Evolutionary conservation across 441 rosid species (phyloP).

Genomic region (Sinapis alba): DNA sequence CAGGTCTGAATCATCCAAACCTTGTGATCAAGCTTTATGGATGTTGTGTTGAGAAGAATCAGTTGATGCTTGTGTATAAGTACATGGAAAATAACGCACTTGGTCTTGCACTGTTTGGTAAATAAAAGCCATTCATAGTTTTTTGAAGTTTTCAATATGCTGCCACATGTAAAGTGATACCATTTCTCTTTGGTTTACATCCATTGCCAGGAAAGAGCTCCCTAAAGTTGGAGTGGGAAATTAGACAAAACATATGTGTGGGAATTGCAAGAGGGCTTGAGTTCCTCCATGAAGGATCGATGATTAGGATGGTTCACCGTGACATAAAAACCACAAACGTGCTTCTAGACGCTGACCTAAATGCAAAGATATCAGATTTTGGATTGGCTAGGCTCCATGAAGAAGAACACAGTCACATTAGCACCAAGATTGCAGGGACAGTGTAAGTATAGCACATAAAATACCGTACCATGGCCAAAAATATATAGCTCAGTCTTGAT

Average conservation of each 20-base stretch:
- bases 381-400: constrained; percentile 55
- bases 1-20: background rate
- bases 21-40: background rate
- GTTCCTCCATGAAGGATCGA: constrained; percentile 56
- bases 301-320: constrained; percentile 8
- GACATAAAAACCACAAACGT: constrained; percentile 52
- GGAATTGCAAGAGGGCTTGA: constrained; percentile 54
- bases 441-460: background rate
- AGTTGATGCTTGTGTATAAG: background rate
- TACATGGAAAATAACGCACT: constrained; percentile 59
- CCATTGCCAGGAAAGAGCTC: background rate
- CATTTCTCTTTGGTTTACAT: background rate
- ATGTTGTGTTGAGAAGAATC: background rate
- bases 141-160: background rate
- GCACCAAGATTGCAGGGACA: background rate
- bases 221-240: constrained; percentile 41
- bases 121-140: background rate
- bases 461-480: too few species aligned
- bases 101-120: constrained; percentile 60
- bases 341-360: constrained; percentile 45
- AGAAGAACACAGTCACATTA: background rate
- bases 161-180: background rate
- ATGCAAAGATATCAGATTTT: constrained; percentile 53
- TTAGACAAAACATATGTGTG: constrained; percentile 39
- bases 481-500: background rate